Base-by-base conservation (phyloP, 306 rosid species). In the Dicorynia guianensis region DNA sequence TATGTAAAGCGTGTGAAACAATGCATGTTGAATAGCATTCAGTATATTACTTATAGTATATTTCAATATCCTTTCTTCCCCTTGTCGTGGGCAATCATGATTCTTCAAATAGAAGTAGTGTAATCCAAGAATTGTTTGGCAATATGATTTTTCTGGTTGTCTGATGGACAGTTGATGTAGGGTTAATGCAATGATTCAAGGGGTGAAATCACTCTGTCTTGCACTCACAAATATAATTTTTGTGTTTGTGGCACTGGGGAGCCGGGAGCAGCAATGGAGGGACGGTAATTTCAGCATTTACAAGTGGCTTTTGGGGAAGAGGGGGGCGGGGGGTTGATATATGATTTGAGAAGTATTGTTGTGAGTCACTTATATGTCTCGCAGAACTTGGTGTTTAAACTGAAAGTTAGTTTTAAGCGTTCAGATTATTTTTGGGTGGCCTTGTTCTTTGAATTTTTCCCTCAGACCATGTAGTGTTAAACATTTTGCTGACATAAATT, bases 371-470 rank as follows among this genome's bases (percentile, higher is more conserved):
- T 63, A 2, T 20, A 25, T 20, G 48, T 19, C 47, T 39, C 40
- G 17, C 36, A 64, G 38, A 55, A 65, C 9, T 10, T 43, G 48
- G 65, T 56, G 13, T 35, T 17, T 19, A 39, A 19, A 65, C 57
- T 52, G 63, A 49, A 33, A 25, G 54, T 30, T 60, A 65, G 33
- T 33, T 61, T 78, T 42, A 54, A 50, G 56, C 19, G 55, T 56
- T 50, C 14, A 40, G 68, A 72, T 64, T 64, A 25, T 36, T 48
- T 67, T 30, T 61, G 66, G 66, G 50, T 49, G 10, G 71, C 38
- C 9, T 58, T 68, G 60, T 56, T 59, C 11, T 59, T 59, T 6
- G 35, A 35, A 50, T 17, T 46, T 36, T 25, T 9, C 55, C 19
- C 46, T 19, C 12, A 8, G 44, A 17, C 47, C 5, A 19, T 33